Evolutionary conservation across 192 early-diverging fungal species (phyloP), one percentile per base, ranked within the genome.

Genomic region (Oehlia diaphana): DNA sequence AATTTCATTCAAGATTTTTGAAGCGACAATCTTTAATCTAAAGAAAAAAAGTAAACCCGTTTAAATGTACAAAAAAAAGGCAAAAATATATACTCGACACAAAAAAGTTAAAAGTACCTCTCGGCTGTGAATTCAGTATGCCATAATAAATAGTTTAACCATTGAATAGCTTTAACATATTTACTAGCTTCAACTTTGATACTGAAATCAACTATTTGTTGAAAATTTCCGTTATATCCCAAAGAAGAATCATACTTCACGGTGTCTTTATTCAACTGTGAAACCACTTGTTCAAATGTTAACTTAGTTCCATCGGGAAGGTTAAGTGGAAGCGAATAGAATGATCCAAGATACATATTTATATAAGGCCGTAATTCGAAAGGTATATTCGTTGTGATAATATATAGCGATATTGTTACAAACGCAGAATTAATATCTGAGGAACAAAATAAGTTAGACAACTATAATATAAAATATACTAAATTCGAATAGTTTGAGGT

Each of bases 361-460:
- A 86, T 74, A 73, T 89, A 90, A 16, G 86, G 86, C 2, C 89
- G 83, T 13, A 90, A 77, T 31, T 82, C 79, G 28, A 83, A 65
- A 19, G 88, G 88, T 49, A 91, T 72, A 2, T 81, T 77, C 1
- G 86, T 79, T 3, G 87, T 84, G 31, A 79, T 83, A 62, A 91
- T 82, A 62, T 83, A 85, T 23, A 90, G 76, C 8, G 85, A 83
- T 4, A 88, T n/a, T 28, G 87, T 85, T 26, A 89, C 71, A 74
- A 91, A 91, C 39, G 83, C 77, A 0, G 90, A 91, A 14, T 88
- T 84, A 70, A 89, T 86, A 76, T 89, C 88, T 87, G 72, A 80
- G 33, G 64, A 33, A 28, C 10, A 2, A 78, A 58, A n/a, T 5
- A 35, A 66, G 9, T 81, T 35, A 44, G 23, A n/a, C 1, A 44